Evolutionary conservation across 495 filamentous ascomycete genomes (phyloP).

Genomic region (Trichoderma parareesei): DNA sequence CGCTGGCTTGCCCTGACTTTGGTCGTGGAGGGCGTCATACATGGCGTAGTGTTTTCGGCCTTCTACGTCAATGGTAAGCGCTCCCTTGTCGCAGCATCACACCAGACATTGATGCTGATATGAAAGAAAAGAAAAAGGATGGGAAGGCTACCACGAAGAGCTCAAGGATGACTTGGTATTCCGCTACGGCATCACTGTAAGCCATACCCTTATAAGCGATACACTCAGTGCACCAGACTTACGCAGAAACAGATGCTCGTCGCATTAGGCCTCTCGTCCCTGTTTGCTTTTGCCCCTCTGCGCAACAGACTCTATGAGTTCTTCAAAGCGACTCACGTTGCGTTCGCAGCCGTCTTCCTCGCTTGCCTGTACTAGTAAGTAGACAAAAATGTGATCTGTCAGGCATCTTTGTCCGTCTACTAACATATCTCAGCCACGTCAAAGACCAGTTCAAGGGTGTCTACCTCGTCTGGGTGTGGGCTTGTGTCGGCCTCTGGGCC

Average conservation of each 20-base stretch:
- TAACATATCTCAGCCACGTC: not conserved
- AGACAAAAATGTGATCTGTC: too few relatives aligned
- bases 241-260: not conserved
- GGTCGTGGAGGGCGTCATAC: not conserved
- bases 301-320: not conserved
- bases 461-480: not conserved
- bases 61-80: conserved; percentile 1
- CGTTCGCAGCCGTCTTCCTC: not conserved
- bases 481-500: not conserved
- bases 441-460: not conserved
- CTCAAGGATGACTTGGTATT: not conserved
- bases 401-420: not conserved
- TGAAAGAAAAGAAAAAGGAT: not conserved
- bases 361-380: not conserved
- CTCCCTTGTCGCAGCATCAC: too few relatives aligned
- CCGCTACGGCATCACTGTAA: not conserved
- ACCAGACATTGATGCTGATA: not conserved
- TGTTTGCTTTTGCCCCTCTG: not conserved
- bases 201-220: not conserved
- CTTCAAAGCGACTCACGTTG: not conserved
- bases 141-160: not conserved
- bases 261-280: not conserved
- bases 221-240: not conserved
- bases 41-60: not conserved
- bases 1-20: not conserved